Evolutionary conservation across 495 filamentous ascomycete species (phyloP), one percentile per base, ranked within the genome.

Genomic region (Thermochaetoides thermophila): DNA sequence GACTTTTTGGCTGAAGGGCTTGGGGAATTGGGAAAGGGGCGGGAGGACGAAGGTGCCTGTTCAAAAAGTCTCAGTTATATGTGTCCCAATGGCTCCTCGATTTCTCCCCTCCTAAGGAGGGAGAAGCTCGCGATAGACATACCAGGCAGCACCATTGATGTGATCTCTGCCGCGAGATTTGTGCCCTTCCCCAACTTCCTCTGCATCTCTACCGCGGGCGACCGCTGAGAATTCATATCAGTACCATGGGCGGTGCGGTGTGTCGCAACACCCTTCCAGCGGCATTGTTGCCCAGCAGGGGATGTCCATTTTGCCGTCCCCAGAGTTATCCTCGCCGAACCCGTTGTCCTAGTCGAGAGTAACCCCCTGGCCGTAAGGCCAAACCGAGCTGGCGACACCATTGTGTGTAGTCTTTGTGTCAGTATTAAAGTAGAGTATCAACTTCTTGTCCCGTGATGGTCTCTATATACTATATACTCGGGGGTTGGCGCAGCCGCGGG

Each of bases 1-100:
- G 27, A 40, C 14, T 21, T 37, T 37, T 11, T 36, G 5, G 25
- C 24, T 10, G 6, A 23, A 23, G 17, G 32, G 21, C 19, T 35
- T 38, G 27, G 45, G 44, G 17, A 43, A 43, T 18, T 32, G 27
- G 7, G 32, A 43, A 5, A 42, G 17, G 7, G 48, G 45, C 2
- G 52, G 52, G 3, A 37, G 17, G 24, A 56, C 26, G 17, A 53
- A 44, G 12, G 50, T 54, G n/a, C 38, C 50, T 51, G 24, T n/a
- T n/a, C n/a, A n/a, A n/a, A n/a, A n/a, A n/a, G n/a, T n/a, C n/a
- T n/a, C n/a, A n/a, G n/a, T n/a, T n/a, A n/a, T n/a, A n/a, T n/a
- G n/a, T n/a, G n/a, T n/a, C n/a, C n/a, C n/a, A n/a, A n/a, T n/a
- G n/a, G n/a, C n/a, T n/a, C n/a, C n/a, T n/a, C n/a, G n/a, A n/a